These are phyloP conservation scores for Oryza punctata DNA, from an alignment of 176 grass and related monocot genomes.

Conservation along the genomic window DNA sequence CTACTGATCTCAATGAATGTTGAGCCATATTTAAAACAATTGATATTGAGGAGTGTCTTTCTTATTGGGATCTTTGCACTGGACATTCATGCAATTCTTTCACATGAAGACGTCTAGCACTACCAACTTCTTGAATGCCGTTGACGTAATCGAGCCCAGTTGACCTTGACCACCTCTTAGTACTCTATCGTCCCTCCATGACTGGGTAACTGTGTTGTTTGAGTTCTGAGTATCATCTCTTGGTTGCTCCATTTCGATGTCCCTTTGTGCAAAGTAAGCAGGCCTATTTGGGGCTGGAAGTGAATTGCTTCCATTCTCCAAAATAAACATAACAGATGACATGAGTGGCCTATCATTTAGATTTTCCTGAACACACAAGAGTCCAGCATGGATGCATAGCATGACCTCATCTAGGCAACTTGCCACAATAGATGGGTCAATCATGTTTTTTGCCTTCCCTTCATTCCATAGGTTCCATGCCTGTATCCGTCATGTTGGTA, in stretches of 20 bases:
- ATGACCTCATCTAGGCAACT: slow-evolving; percentile 28
- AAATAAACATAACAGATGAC: slow-evolving; percentile 17
- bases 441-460: slow-evolving; percentile 7
- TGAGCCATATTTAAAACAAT: no score
- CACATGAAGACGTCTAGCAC: no score
- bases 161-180: not conserved
- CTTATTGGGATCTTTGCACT: no score
- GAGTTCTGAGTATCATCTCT: not conserved
- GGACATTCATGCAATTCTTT: no score
- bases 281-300: slow-evolving; percentile 14
- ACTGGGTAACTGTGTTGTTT: not conserved
- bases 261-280: not conserved
- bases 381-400: slow-evolving; percentile 38
- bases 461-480: slow-evolving; percentile 59
- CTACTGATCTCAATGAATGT: no score
- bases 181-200: not conserved
- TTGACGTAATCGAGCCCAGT: not conserved
- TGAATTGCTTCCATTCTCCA: slow-evolving; percentile 36
- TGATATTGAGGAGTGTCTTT: no score
- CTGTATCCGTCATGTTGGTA: not conserved
- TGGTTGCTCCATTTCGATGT: not conserved
- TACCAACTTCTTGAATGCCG: no score
- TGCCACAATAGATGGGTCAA: slow-evolving; percentile 29
- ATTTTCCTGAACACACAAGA: slow-evolving; percentile 55
- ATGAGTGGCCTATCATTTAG: slow-evolving; percentile 44